Evolutionary conservation across 306 rosid species (phyloP).

Genomic region (Abrus precatorius): DNA sequence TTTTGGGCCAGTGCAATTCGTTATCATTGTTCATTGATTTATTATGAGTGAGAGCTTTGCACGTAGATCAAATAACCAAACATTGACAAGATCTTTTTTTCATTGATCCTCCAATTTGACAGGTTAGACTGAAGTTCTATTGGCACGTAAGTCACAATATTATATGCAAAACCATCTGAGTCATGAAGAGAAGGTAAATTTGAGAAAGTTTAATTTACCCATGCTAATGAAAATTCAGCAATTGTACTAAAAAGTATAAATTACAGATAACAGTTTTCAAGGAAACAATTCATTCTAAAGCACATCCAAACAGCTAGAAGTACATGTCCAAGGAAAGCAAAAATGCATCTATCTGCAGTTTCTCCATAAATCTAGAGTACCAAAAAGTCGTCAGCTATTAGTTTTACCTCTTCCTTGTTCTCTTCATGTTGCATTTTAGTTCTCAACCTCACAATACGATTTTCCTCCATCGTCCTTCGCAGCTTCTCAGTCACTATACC

Average conservation of each 20-base stretch:
- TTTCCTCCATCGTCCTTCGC: conserved; percentile 60
- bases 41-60: not conserved
- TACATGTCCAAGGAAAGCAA: conserved; percentile 10
- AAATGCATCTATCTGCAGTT: not conserved
- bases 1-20: not conserved
- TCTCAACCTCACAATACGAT: conserved; percentile 61
- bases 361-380: not conserved
- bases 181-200: conserved; percentile 13
- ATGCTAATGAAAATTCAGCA: not conserved
- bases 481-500: conserved; percentile 56
- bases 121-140: not conserved
- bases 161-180: conserved; percentile 2
- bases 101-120: not conserved
- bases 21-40: not conserved
- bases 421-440: conserved; percentile 63
- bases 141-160: not conserved
- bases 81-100: not conserved
- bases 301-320: not conserved
- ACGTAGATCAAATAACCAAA: not conserved
- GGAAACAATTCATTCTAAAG: not conserved
- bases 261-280: not conserved
- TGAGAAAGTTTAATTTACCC: not conserved
- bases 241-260: not conserved
- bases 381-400: not conserved
- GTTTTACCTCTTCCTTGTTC: conserved; percentile 76